A percentile compares a stretch with the other conserved stretches of the same genome.
These are phyloP conservation scores for Teratosphaeria destructans DNA, from an alignment of 2,329 filamentous ascomycete genomes.

Conservation along the genomic window DNA sequence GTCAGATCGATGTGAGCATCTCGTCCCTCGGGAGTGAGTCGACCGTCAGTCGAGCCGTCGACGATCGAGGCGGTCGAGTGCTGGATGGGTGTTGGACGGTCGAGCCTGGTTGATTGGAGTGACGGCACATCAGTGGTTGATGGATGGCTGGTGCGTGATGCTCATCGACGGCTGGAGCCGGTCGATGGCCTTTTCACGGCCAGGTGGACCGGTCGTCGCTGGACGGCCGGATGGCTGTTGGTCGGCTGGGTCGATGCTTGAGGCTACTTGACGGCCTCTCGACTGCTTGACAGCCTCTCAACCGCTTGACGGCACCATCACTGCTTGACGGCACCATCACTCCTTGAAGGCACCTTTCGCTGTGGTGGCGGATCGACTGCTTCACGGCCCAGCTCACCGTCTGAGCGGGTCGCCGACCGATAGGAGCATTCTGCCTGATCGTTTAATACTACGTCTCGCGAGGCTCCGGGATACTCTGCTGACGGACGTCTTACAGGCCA, in stretches of 20 bases:
- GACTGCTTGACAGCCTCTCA: background rate
- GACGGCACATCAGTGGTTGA: no score
- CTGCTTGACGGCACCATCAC: background rate
- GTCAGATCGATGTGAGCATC: conserved; percentile 9
- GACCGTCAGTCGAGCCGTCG: background rate
- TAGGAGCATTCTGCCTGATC: background rate
- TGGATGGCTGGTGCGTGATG: no score
- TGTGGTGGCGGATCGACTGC: background rate
- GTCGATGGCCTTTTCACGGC: background rate
- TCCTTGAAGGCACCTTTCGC: no score
- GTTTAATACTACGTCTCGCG: no score
- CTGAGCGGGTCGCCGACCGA: background rate
- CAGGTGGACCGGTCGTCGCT: background rate
- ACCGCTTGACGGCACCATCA: background rate
- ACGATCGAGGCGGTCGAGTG: background rate
- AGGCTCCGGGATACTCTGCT: background rate
- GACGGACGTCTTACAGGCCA: conserved; percentile 34
- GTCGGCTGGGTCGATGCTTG: background rate
- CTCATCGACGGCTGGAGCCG: no score
- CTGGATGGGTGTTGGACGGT: background rate
- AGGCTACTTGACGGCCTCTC: background rate
- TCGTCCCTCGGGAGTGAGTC: background rate
- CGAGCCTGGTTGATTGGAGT: background rate
- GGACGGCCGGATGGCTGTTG: background rate
- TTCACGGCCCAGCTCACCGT: background rate